A percentile compares a stretch with the other conserved stretches of the same genome.
Evolutionary conservation across 139 green algal genomes (phyloP).

Genomic region (Picochlorum sp.): DNA sequence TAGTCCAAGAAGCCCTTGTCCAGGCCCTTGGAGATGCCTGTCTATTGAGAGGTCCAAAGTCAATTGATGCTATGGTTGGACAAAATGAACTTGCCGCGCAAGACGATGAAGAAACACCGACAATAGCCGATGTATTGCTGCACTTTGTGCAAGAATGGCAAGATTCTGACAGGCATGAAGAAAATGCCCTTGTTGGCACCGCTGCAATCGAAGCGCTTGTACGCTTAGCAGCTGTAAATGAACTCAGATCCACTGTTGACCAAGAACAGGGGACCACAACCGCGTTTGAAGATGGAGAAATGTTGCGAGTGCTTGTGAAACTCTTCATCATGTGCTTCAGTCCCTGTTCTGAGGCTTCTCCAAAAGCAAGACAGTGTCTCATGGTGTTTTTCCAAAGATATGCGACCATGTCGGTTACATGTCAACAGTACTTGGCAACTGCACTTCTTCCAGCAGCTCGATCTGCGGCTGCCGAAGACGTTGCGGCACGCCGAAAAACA

Average conservation of each 20-base stretch:
- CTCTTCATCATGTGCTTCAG: slow-evolving; percentile 38
- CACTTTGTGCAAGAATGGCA: slow-evolving; percentile 10
- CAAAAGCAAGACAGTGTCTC: slow-evolving; percentile 34
- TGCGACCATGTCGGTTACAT: slow-evolving; percentile 8
- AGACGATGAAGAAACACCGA: neutral
- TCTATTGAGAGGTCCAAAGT: slow-evolving; percentile 3
- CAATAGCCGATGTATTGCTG: slow-evolving; percentile 30
- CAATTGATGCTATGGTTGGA: slow-evolving; percentile 6
- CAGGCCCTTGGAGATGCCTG: slow-evolving; percentile 25
- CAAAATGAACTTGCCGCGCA: neutral
- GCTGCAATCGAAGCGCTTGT: slow-evolving; percentile 23
- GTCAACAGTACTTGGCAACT: slow-evolving; percentile 23
- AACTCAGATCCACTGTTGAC: slow-evolving; percentile 1
- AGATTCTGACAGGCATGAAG: neutral
- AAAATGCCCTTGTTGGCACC: neutral
- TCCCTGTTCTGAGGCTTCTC: slow-evolving; percentile 10
- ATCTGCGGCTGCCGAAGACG: slow-evolving; percentile 10
- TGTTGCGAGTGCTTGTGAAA: slow-evolving; percentile 22
- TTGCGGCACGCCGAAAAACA: slow-evolving; percentile 2
- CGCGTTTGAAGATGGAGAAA: slow-evolving; percentile 18
- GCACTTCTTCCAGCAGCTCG: slow-evolving; percentile 24
- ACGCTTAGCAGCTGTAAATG: slow-evolving; percentile 25
- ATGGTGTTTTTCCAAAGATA: slow-evolving; percentile 46
- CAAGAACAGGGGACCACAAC: neutral
- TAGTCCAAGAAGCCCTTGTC: slow-evolving; percentile 2